Base-by-base conservation (phyloP, 192 early-diverging fungal species). In the Coemansia aciculifera region DNA sequence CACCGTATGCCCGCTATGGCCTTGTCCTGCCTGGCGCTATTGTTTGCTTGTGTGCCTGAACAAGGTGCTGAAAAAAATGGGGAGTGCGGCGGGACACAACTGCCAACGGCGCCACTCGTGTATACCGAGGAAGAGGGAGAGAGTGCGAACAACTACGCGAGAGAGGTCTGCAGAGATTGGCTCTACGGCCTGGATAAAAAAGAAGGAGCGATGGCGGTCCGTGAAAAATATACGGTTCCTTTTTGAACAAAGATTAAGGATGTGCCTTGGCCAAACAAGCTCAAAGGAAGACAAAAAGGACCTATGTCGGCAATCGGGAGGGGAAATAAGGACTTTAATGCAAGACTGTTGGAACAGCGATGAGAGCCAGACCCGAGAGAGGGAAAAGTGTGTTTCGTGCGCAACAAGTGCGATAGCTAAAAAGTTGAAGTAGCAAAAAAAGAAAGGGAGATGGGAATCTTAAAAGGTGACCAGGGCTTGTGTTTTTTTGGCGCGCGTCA, bases 401-500 rank as follows among this genome's bases (percentile, higher is more conserved):
- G 19, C 46, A 49, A 31, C 34, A 43, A 31, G 15, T 31, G 61
- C 39, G 10, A 48, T 19, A 32, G 31, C 24, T 19, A 19, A n/a
- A 9, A 49, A 63, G 62, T 29, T 19, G 23, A 7, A 42, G 24
- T 37, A n/a, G 42, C 51, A 66, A 63, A 17, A 21, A 65, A 66
- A 63, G 34, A 24, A 36, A 43, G 46, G 48, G 56, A 64, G 72
- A 59, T 60, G 62, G 51, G 49, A 60, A 61, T 43, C 51, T 63
- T 59, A 59, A 64, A 68, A 64, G 24, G 9, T 34, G 64, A 54
- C 51, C 9, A 54, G 51, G 23, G 51, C 60, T 56, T 48, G 36
- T 19, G 5, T 19, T 17, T 9, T 32, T 42, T 24, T 31, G 31
- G 24, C 44, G 37, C 60, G 40, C 62, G 27, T 49, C 46, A 23